Conservation (phyloP, 2,329 filamentous ascomycete genomes). For the Blumeria graminis region DNA sequence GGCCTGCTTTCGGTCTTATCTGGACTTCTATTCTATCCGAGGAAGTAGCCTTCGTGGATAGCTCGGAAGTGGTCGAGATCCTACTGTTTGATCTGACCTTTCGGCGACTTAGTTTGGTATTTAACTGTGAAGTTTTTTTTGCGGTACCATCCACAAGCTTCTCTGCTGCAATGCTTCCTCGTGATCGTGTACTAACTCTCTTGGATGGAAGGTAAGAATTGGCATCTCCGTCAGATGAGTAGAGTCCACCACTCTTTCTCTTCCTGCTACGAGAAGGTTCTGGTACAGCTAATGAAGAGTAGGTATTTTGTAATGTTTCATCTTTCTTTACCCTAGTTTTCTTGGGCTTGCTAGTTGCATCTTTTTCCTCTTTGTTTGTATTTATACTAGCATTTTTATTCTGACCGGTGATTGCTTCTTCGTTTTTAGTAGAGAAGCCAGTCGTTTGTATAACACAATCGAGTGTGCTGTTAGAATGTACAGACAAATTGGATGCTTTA, state of each 20-base stretch:
- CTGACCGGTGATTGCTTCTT: slow-evolving; percentile 35
- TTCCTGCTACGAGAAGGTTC: slow-evolving; percentile 10
- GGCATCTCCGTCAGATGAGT: slow-evolving; percentile 2
- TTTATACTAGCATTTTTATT: slow-evolving; percentile 31
- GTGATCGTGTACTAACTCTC: slow-evolving; percentile 14
- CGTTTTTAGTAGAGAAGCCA: slow-evolving; percentile 21
- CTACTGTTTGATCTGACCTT: slow-evolving; percentile 26
- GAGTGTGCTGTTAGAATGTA: slow-evolving; percentile 30
- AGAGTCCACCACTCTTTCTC: slow-evolving; percentile 10
- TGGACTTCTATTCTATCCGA: too few relatives aligned
- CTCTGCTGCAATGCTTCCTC: slow-evolving; percentile 20
- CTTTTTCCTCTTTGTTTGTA: slow-evolving; percentile 29
- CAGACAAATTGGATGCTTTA: slow-evolving; percentile 42
- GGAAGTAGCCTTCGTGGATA: too few relatives aligned
- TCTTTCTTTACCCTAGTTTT: slow-evolving; percentile 28
- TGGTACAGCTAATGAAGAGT: slow-evolving; percentile 12
- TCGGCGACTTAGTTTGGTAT: slow-evolving; percentile 17
- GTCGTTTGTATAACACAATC: slow-evolving; percentile 21
- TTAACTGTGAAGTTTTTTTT: slow-evolving; percentile 12
- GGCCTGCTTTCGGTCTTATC: too few relatives aligned
- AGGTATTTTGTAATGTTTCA: slow-evolving; percentile 19
- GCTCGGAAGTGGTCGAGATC: slow-evolving; percentile 20
- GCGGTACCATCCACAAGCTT: slow-evolving; percentile 19
- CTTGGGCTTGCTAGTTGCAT: slow-evolving; percentile 22
- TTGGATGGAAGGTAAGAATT: slow-evolving; percentile 17